Evolutionary conservation across 1,284 basidiomycete genomes (phyloP).

Genomic region (Mycena sp.): DNA sequence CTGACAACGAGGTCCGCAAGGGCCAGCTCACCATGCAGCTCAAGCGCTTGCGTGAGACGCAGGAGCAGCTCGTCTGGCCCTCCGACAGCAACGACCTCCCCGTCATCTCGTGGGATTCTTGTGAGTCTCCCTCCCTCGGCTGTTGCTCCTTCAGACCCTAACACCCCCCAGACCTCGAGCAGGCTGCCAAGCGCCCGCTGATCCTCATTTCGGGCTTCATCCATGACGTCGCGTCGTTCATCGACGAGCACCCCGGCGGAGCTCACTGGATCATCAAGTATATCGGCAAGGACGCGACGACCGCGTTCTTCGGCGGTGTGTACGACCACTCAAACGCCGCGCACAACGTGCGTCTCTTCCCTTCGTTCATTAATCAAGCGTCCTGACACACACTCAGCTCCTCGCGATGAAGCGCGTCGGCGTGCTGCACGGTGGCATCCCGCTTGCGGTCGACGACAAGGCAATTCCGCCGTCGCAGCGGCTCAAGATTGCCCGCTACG

Average conservation of each 20-base stretch:
- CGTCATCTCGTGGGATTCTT: slow-evolving; percentile 81
- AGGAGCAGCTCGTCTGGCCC: slow-evolving; percentile 76
- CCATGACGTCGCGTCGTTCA: slow-evolving; percentile 80
- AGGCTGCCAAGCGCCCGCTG: slow-evolving; percentile 71
- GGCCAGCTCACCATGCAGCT: slow-evolving; percentile 87
- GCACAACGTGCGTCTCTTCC: slow-evolving; percentile 63
- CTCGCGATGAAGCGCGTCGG: slow-evolving; percentile 88
- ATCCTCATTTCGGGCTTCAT: slow-evolving; percentile 84
- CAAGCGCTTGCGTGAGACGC: slow-evolving; percentile 70
- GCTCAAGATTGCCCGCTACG: slow-evolving; percentile 62
- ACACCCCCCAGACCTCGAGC: slow-evolving; percentile 65
- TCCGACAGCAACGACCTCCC: slow-evolving; percentile 72
- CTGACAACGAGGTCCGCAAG: slow-evolving; percentile 85
- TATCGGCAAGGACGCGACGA: slow-evolving; percentile 82
- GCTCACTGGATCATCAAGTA: slow-evolving; percentile 71
- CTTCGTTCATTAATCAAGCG: slow-evolving; percentile 16
- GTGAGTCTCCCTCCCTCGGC: no score
- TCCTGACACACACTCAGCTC: slow-evolving; percentile 49
- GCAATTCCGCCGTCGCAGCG: slow-evolving; percentile 66
- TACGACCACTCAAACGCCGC: slow-evolving; percentile 89
- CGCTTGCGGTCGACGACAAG: slow-evolving; percentile 52
- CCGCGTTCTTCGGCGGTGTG: slow-evolving; percentile 87
- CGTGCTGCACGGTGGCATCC: slow-evolving; percentile 72
- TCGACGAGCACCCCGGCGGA: slow-evolving; percentile 87
- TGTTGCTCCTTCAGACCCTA: no score